Percentiles rank a stretch among this genome's conserved stretches.
phyloP scores from a whole-genome alignment of 805 yeast species.

The Ogataea zsoltii region DNA sequence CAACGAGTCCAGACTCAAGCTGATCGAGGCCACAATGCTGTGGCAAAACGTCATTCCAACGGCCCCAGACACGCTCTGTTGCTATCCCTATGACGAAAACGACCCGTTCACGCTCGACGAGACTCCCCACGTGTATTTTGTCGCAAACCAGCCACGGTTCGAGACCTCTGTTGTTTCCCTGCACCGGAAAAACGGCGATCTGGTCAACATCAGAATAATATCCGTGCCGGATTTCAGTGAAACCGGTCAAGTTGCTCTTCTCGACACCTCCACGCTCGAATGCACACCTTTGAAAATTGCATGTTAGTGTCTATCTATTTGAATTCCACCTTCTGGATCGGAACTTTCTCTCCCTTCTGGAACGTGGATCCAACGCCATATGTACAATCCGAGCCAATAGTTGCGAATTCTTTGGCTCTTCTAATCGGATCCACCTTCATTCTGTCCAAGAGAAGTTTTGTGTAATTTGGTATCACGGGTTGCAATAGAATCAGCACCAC shows the following conservation, averaged over 20 bases:
- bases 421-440: slow-evolving; percentile 50
- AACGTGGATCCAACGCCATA: slow-evolving; percentile 56
- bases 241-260: slow-evolving; percentile 63
- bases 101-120: slow-evolving; percentile 85
- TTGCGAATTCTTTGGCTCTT: slow-evolving; percentile 46
- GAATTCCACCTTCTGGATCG: slow-evolving; percentile 29
- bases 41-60: slow-evolving; percentile 94
- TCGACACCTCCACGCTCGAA: slow-evolving; percentile 59
- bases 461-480: slow-evolving; percentile 72
- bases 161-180: slow-evolving; percentile 45
- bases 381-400: slow-evolving; percentile 54
- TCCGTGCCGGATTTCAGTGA: slow-evolving; percentile 69
- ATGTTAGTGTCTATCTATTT: slow-evolving; percentile 4
- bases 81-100: slow-evolving; percentile 72
- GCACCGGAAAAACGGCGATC: slow-evolving; percentile 33
- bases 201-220: slow-evolving; percentile 48
- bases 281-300: slow-evolving; percentile 47
- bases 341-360: slow-evolving; percentile 35
- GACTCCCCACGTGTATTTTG: slow-evolving; percentile 84
- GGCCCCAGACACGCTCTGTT: slow-evolving; percentile 92
- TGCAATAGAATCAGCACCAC: slow-evolving; percentile 63
- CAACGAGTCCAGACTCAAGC: slow-evolving; percentile 56
- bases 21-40: slow-evolving; percentile 65
- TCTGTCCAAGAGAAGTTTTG: slow-evolving; percentile 58
- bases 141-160: slow-evolving; percentile 77